Base-by-base conservation (phyloP, 2,329 filamentous ascomycete species). In the Ampelomyces quisqualis region DNA sequence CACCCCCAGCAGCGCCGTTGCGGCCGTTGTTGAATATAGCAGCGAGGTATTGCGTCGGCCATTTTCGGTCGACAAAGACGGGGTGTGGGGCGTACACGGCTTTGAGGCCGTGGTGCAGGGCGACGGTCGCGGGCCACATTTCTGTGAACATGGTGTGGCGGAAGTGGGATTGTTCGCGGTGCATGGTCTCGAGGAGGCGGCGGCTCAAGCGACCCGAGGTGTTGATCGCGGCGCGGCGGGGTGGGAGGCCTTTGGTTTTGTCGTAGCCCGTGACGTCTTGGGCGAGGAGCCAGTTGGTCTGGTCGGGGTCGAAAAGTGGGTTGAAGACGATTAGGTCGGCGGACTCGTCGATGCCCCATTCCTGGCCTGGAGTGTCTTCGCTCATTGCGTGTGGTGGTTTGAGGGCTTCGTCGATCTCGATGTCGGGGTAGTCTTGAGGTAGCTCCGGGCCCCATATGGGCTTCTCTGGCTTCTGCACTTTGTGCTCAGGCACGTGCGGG, bases 291-390 rank as follows among this genome's bases (percentile, higher is more conserved):
- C 86, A 90, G 37, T 83, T 83, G 3, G 85, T 88, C 38, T 78
- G 72, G 7, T 82, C 76, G 0, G 84, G 78, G 55, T 90, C 84
- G 59, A 90, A 90, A 27, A 90, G 76, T 0, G 86, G 86, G 62
- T 88, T 87, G 54, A 90, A 78, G 0, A 84, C 86, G 61, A 90
- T 88, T 36, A 90, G 75, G 57, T 90, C 86, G 3, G 85, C 85
- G 17, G 82, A 78, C 65, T 89, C 85, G 46, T 78, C 81, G 4
- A 87, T 79, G 42, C 85, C 85, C 68, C 85, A 88, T 40, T 73
- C 60, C 51, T 79, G 17, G 5, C 38, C 38, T 5, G 38, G 77
- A 8, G 73, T 70, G 54, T 80, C 79, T 19, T 73, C 72, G 23
- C 72, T 71, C 57, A 82, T 83, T 1, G 71, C 74, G 2, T 70